Evolutionary conservation across 768 basidiomycete genomes (phyloP), one percentile per base, ranked within the genome.

Genomic region (Phallus indusiatus): DNA sequence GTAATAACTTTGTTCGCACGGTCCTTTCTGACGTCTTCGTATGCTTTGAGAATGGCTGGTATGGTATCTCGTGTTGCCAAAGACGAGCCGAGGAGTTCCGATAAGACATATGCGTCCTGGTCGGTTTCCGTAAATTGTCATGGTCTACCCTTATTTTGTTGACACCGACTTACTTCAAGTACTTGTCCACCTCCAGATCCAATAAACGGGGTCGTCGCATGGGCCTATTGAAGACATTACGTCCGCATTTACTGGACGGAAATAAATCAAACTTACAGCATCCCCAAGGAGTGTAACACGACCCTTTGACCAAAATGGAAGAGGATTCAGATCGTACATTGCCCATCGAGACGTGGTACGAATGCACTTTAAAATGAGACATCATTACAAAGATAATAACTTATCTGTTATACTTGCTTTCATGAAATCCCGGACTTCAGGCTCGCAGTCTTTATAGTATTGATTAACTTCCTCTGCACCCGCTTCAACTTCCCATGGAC

Each of bases 291-390:
- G 60, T 65, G 71, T 74, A 71, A 85, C 82, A 10, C 77, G 70
- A 17, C 79, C 81, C n/a, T 74, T 74, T 1, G 78, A 75, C 55
- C 76, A 80, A 8, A 80, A 72, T 0, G 72, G 71, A 20, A 88
- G 67, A 6, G 82, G 78, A 54, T 73, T 74, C 1, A 82, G 71
- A 4, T 74, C 77, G 65, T 86, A 81, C 33, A 89, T 77, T 0
- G 82, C 83, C 87, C 87, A 88, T 37, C 80, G 71, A 21, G 75
- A 69, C 1, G 80, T 75, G 50, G 71, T 74, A 3, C 80, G 77
- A 20, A 80, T 73, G 62, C 81, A 81, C 84, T 86, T 54, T 22
- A 51, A 18, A 62, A 48, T 61, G 63, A 51, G 33, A 14, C 35
- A 22, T 14, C 21, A 21, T 20, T 33, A 47, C 21, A n/a, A n/a